phyloP scores from a whole-genome alignment of 306 rosid genomes.

The Quercus agrifolia region DNA sequence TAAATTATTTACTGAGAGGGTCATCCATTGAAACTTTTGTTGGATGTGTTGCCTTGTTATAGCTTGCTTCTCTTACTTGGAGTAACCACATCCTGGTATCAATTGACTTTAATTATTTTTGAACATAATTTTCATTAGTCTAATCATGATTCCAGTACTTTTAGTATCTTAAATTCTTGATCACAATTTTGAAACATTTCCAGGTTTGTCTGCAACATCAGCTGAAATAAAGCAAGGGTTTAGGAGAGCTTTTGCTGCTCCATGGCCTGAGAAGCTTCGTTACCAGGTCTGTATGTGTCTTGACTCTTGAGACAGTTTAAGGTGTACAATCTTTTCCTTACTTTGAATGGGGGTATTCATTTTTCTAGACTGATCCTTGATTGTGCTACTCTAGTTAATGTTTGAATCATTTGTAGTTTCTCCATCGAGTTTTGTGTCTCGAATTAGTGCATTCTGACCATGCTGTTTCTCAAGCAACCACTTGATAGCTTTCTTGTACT shows the following conservation, averaged over 20 bases:
- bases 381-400: not conserved
- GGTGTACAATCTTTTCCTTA: not conserved
- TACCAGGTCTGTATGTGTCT: conserved; percentile 58
- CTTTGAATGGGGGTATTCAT: not conserved
- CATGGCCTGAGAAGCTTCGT: conserved; percentile 86
- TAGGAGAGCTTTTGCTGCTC: conserved; percentile 75
- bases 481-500: not conserved
- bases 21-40: not conserved
- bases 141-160: not conserved
- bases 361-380: not conserved
- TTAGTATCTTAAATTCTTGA: not conserved
- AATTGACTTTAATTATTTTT: not conserved
- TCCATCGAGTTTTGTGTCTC: not conserved
- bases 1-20: not conserved
- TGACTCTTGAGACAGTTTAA: not conserved
- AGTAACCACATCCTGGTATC: not conserved
- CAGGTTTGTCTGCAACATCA: conserved; percentile 66
- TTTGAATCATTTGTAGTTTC: not conserved
- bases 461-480: not conserved
- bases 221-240: conserved; percentile 84
- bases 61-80: not conserved
- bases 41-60: not conserved
- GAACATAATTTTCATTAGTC: not conserved
- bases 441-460: not conserved
- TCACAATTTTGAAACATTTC: conserved; percentile 3